Conservation (phyloP, 192 early-diverging fungal species). For the Gamsiella multidivaricata region DNA sequence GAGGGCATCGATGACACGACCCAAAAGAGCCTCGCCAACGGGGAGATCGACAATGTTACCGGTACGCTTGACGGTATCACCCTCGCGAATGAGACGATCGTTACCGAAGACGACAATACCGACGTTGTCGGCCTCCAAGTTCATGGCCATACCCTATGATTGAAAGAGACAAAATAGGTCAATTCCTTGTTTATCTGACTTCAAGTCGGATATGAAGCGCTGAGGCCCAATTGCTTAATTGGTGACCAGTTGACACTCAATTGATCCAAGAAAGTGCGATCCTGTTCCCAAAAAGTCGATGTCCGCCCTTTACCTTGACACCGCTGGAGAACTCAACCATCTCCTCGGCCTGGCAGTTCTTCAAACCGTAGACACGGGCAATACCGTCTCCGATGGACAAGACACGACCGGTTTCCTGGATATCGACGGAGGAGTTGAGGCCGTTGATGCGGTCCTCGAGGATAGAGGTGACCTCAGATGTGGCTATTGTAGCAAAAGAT, state of each 20-base stretch:
- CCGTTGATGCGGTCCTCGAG: conserved; percentile 98
- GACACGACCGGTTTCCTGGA: conserved; percentile 98
- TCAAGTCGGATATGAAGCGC: too few species aligned
- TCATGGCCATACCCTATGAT: conserved; percentile 99
- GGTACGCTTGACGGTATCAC: conserved; percentile 99
- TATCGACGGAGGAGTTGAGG: conserved; percentile 82
- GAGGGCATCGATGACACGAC: conserved; percentile 98
- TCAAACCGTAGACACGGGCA: conserved; percentile 98
- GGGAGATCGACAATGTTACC: conserved; percentile 99
- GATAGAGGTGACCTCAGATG: conserved; percentile 97
- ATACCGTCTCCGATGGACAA: conserved; percentile 99
- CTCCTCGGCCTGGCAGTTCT: conserved; percentile 99
- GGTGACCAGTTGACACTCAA: too few species aligned
- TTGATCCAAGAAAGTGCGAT: too few species aligned
- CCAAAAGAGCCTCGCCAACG: conserved; percentile 93
- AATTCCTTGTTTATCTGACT: too few species aligned
- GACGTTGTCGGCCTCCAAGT: conserved; percentile 99
- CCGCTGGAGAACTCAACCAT: conserved; percentile 99
- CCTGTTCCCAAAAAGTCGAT: too few species aligned
- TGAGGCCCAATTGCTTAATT: too few species aligned
- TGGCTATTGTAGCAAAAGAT: conserved; percentile 55
- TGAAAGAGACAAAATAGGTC: too few species aligned
- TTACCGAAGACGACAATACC: conserved; percentile 99
- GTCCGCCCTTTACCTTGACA: conserved; percentile 87
- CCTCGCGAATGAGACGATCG: conserved; percentile 99